Evolutionary conservation across 83 land plant species (phyloP), one percentile per base, ranked within the genome.

Genomic region (Isoetes engelmannii): DNA sequence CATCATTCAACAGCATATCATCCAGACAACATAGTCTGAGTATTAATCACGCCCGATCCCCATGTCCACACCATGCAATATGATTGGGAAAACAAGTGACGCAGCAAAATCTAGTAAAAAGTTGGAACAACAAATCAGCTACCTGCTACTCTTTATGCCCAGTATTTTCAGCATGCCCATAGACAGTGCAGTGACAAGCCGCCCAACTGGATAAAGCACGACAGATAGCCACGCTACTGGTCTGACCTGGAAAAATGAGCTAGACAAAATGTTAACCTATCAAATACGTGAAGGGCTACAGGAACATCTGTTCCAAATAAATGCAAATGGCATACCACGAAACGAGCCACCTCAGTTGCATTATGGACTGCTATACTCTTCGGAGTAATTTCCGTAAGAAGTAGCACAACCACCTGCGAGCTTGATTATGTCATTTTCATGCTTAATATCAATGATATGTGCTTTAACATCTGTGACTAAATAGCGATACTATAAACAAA

Each of bases 191-290:
- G 92, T 93, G 17, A 81, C 88, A 69, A 93, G 77, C 61, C 92
- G 82, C 68, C 98, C 98, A 47, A 93, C 92, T 54, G 98, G 98
- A 75, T 93, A 93, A 41, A 93, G 56, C 44, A 93, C 65, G 45
- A 87, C 60, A 5, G 98, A 93, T 70, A 93, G 84, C 96, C 92
- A 93, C 49, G 98, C 98, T 50, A 93, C 92, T 48, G 98, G 98
- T 73, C 92, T 84, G 67, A 90, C 92, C 96, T 93, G 84, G 69
- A 74, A 63, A 48, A 58, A 80, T 28, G 37, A 28, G 37, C 1
- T 28, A 28, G 37, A 59, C 13, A 3, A 12, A 13, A 51, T 51
- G 55, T 12, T 12, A 51, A 17, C 17, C 55, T 12, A 51, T 51
- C 17, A 51, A 12, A 17, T 51, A 12, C 3, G 1, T 8, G 19